Base-by-base conservation (phyloP, 2,329 filamentous ascomycete species). In the Claviceps purpurea region DNA sequence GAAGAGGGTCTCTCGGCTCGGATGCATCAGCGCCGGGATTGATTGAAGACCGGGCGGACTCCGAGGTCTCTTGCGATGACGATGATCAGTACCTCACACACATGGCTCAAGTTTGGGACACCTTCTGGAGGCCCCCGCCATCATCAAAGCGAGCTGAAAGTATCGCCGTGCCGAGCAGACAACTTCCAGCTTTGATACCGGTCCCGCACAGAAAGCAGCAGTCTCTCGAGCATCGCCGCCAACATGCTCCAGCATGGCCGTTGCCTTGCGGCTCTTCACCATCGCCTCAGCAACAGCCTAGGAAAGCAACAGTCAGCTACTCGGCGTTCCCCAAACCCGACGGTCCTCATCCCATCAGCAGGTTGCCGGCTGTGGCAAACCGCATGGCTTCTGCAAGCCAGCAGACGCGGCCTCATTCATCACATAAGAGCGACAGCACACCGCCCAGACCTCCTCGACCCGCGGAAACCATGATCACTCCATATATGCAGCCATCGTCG, bases 21-120 rank as follows among this genome's bases (percentile, higher is more conserved):
- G 67, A 72, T 44, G 66, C 62, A 26, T 76, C 74, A 3, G 58
- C 71, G 4, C 75, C 75, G 1, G 70, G 71, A 30, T 68, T 78
- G 60, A 68, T 75, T 16, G 74, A 78, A 56, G 72, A 77, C 57
- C 70, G 69, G 5, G 67, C 67, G 6, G 74, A 76, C 57, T 77
- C 74, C 4, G 76, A 78, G 50, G 60, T 64, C 18, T 78, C 75
- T 5, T 57, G 65, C 37, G 75, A 79, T 20, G 75, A 77, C 43
- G 74, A 78, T 56, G 70, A 70, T 52, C 70, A 74, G 54, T 73
- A 75, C 55, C 70, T 73, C 52, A 60, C 68, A 20, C 68, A 73
- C 37, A 66, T 68, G 5, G 61, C 68, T 26, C 70, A 74, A 57
- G 60, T 76, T 2, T 79, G 75, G 75, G 72, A 78, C 58, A 73